These are phyloP conservation scores for Zelopaecilomyces penicillatus DNA, from an alignment of 2,329 filamentous ascomycete genomes.

Conservation along the genomic window DNA sequence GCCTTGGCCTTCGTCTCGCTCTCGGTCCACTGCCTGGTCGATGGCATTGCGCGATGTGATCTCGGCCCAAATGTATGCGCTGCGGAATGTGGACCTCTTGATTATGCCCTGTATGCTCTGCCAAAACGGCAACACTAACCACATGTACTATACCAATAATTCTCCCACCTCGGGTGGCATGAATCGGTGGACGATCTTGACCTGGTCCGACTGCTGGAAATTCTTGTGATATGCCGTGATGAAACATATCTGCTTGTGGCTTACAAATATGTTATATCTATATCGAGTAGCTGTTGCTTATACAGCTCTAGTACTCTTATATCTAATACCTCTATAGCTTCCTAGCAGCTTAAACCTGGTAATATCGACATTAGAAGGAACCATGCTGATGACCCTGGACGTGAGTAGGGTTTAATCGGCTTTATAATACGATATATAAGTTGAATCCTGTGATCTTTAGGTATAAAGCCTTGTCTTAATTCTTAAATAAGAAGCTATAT, in stretches of 20 bases:
- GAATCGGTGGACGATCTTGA: neutral
- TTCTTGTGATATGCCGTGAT: conserved; percentile 4
- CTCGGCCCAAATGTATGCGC: neutral
- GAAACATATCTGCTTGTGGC: conserved; percentile 1
- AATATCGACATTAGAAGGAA: too few relatives aligned
- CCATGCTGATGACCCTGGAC: too few relatives aligned
- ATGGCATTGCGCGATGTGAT: neutral
- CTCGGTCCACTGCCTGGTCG: neutral
- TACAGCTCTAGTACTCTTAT: too few relatives aligned
- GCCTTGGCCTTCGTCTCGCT: neutral
- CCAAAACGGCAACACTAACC: conserved; percentile 2
- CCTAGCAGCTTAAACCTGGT: too few relatives aligned
- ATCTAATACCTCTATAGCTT: too few relatives aligned
- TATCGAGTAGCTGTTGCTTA: too few relatives aligned
- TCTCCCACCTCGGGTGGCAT: neutral
- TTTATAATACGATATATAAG: too few relatives aligned
- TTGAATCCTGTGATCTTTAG: too few relatives aligned
- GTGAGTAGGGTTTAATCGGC: too few relatives aligned
- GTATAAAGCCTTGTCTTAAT: too few relatives aligned
- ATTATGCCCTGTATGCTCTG: neutral
- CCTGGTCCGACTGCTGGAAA: neutral
- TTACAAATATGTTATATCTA: neutral
- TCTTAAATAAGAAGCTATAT: too few relatives aligned
- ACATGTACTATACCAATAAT: neutral
- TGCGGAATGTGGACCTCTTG: neutral